Evolutionary conservation across 768 basidiomycete species (phyloP), one percentile per base, ranked within the genome.

Genomic region (Hericium coralloides): DNA sequence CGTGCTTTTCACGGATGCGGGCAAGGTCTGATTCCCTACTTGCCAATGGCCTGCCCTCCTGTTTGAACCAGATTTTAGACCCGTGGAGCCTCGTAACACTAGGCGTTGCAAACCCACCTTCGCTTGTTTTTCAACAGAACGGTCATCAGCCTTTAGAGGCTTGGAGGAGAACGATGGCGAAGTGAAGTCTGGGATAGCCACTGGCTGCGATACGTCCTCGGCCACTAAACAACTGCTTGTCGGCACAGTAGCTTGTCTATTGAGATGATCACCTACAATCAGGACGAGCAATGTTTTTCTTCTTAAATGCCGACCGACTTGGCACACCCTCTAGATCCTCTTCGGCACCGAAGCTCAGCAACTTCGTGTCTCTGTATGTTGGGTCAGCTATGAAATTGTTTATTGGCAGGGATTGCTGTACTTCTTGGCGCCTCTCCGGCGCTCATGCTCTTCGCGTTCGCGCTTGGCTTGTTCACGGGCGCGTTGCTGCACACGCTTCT

Each of bases 391-490:
- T 12, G 12, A 38, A 12, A 10, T 43, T 7, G 15, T 15, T 41
- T 20, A 26, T 31, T 6, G 39, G 26, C 15, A 23, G 31, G 36
- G 31, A 36, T 22, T 2, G 22, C 26, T 31, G 39, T 14, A 69
- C 95, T 97, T 98, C 65, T 94, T 98, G 0, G 89, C 92, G 23
- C 87, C 84, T 62, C 83, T 84, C 57, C 83, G 76, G 38, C 83
- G 78, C 59, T 80, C 77, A 38, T 77, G 80, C 61, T 91, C 88
- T 64, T 92, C 91, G n/a, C 88, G 74, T 67, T 92, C 89, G 52
- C 79, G 77, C 63, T 85, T 85, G 1, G 81, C 84, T 59, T 83
- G 78, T 65, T 92, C 85, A 41, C 83, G 80, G 2, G 95, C 95
- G 55, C 79, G 79, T 59, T 86, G 86, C 67, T 99, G 97, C 0